phyloP scores from a whole-genome alignment of 768 basidiomycete genomes.

The Auricularia sp. region DNA sequence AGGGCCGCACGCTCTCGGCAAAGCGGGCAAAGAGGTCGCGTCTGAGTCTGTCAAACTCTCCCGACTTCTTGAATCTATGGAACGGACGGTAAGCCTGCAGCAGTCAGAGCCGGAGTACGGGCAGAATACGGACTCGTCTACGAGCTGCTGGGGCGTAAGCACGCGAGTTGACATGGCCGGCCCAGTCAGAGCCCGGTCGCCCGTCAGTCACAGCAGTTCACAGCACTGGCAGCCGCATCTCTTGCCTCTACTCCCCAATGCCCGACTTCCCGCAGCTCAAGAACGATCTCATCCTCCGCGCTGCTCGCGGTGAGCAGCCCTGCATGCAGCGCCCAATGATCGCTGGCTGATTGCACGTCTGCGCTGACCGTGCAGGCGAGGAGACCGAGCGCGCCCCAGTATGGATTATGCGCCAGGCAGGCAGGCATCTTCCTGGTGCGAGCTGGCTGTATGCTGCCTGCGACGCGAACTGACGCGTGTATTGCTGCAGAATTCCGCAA shows the following conservation, averaged over 20 bases:
- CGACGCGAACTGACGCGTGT: not conserved
- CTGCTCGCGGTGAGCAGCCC: conserved; percentile 57
- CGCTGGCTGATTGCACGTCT: not conserved
- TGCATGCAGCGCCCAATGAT: not conserved
- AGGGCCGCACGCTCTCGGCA: conserved; percentile 43
- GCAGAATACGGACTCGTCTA: conserved; percentile 43
- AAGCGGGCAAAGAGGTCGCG: conserved; percentile 54
- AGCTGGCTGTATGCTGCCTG: not conserved
- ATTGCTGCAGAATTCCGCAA: conserved; percentile 70
- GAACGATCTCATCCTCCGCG: conserved; percentile 84
- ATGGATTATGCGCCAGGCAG: conserved; percentile 98
- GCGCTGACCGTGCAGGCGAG: conserved; percentile 42
- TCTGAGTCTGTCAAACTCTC: conserved; percentile 65
- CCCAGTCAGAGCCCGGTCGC: not conserved
- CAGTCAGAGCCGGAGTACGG: no score
- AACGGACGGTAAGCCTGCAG: not conserved
- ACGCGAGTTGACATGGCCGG: conserved; percentile 13
- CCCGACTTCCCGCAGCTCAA: conserved; percentile 57
- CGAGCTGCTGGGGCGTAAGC: conserved; percentile 47
- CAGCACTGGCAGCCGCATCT: not conserved
- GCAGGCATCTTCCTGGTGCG: conserved; percentile 85
- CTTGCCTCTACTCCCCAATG: not conserved
- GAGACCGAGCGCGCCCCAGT: conserved; percentile 87
- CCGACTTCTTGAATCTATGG: conserved; percentile 65
- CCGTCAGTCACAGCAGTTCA: no score